Evolutionary conservation across 2,329 filamentous ascomycete species (phyloP).

Genomic region (Aureobasidium sp.): DNA sequence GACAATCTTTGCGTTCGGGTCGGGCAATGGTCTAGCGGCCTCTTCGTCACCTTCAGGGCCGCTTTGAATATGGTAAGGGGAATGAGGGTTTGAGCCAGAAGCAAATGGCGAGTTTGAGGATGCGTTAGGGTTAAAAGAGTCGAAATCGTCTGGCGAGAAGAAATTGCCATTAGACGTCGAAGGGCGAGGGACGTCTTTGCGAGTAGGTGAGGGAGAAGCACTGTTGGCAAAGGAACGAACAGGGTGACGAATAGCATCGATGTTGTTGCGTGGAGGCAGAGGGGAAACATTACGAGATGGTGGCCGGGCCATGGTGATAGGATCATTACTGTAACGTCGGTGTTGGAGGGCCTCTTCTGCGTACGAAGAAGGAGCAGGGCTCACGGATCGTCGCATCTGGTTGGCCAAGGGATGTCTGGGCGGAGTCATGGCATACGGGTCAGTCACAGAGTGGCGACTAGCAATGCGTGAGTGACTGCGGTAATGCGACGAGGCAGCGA

Average conservation of each 20-base stretch:
- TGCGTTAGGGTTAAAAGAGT: slow-evolving; percentile 57
- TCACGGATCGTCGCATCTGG: slow-evolving; percentile 28
- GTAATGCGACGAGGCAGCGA: slow-evolving; percentile 21
- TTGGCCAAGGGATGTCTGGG: slow-evolving; percentile 32
- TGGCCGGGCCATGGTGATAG: slow-evolving; percentile 27
- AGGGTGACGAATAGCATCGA: slow-evolving; percentile 27
- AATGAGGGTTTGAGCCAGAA: slow-evolving; percentile 19
- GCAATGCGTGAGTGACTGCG: slow-evolving; percentile 17
- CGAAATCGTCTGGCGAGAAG: slow-evolving; percentile 70
- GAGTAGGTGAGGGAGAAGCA: slow-evolving; percentile 38
- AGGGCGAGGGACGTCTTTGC: slow-evolving; percentile 63
- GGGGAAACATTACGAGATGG: slow-evolving; percentile 20
- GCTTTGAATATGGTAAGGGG: slow-evolving; percentile 22
- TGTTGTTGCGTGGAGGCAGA: slow-evolving; percentile 28
- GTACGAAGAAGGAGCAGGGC: slow-evolving; percentile 23
- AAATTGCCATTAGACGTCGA: slow-evolving; percentile 49
- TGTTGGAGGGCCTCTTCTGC: background rate
- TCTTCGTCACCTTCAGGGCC: slow-evolving; percentile 17
- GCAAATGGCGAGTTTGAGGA: slow-evolving; percentile 15
- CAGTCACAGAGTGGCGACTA: slow-evolving; percentile 28
- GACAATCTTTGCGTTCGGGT: slow-evolving; percentile 58
- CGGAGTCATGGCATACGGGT: slow-evolving; percentile 27
- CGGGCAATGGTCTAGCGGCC: slow-evolving; percentile 22
- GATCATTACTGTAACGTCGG: slow-evolving; percentile 17
- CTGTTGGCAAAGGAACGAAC: slow-evolving; percentile 15